Base-by-base conservation (phyloP, 176 grass and related monocot species). In the Hsuehochloa calcarea region DNA sequence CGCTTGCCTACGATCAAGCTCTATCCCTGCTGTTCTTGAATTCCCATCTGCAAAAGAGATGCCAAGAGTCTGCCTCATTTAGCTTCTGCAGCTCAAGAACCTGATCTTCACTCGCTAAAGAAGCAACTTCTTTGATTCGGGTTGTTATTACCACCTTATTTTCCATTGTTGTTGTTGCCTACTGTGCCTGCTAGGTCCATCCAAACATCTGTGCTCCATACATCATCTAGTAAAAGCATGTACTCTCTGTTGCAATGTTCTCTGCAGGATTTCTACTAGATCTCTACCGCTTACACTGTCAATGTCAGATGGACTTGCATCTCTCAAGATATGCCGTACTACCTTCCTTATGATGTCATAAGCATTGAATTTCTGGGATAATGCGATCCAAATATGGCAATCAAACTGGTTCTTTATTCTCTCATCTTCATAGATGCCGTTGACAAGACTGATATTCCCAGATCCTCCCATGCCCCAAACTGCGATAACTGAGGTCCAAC, bases 391-490 rank as follows among this genome's bases (percentile, higher is more conserved):
- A 63, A 74, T 39, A 65, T 65, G 59, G n/a, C 43, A 75, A 50
- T 84, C 82, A 84, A 75, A 84, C 12, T 65, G 40, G 29, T 35
- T 65, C 41, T 84, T 51, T 50, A 75, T 51, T 14, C 19, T 63
- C 26, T 83, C 70, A 37, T 83, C 52, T 72, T 46, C 54, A 16
- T 74, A 73, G 6, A 73, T 67, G 4, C 34, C 17, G 35, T 41
- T 65, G 12, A 66, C 82, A 65, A 75, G 71, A 45, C 70, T 84
- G 13, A 59, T 66, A 49, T 75, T 75, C 60, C 29, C 58, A 37
- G 34, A 74, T 51, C 82, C 41, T 16, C 70, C 70, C 82, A 75
- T 75, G 25, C 82, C 70, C 82, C 82, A 84, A 15, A 84, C 70
- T 2, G 81, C 0, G 70, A 84, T 65, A 15, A 84, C 45, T 29